Evolutionary conservation across 345 rosid species (phyloP), one percentile per base, ranked within the genome.

Genomic region (Adansonia digitata): DNA sequence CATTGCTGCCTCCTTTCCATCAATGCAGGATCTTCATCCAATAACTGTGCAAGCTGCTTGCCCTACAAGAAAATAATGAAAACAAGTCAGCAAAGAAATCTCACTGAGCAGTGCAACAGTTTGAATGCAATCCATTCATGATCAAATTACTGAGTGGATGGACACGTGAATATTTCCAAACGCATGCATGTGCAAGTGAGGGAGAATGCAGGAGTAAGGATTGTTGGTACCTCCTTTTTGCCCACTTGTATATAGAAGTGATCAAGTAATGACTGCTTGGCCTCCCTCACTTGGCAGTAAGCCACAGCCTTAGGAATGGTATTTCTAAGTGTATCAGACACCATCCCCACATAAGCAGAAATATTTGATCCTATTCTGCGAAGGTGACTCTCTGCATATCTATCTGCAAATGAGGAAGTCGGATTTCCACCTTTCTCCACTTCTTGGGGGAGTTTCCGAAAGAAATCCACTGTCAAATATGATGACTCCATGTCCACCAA

Each of bases 401-500:
- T 85, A 70, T 92, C 94, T 42, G 79, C 52, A 3, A 81, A 49
- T 5, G 84, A 7, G 51, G 83, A 61, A n/a, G 80, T 40, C 27
- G 77, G 84, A 73, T 79, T 82, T 78, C 81, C 83, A 17, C 77
- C 81, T 75, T 83, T 88, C 76, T 90, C 94, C 18, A 84, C 74
- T 83, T 90, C 94, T 78, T 88, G 94, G 14, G 97, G 94, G 71
- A 92, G 94, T 60, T 79, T 90, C 42, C 97, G 81, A 76, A 90
- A 92, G 88, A 92, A 92, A 0, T 92, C 97, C 10, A 89, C 94
- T 0, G 97, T 92, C 71, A 92, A 81, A 70, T 88, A 92, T 12
- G 94, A 88, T 29, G 97, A 84, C 70, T 92, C 97, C 97, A 92
- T 92, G 39, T 92, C 94, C 39, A 92, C 94, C 74, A 92, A 74